Evolutionary conservation across 2,329 filamentous ascomycete genomes (phyloP), one percentile per base, ranked within the genome.

Genomic region (Aspergillus pseudotamarii): DNA sequence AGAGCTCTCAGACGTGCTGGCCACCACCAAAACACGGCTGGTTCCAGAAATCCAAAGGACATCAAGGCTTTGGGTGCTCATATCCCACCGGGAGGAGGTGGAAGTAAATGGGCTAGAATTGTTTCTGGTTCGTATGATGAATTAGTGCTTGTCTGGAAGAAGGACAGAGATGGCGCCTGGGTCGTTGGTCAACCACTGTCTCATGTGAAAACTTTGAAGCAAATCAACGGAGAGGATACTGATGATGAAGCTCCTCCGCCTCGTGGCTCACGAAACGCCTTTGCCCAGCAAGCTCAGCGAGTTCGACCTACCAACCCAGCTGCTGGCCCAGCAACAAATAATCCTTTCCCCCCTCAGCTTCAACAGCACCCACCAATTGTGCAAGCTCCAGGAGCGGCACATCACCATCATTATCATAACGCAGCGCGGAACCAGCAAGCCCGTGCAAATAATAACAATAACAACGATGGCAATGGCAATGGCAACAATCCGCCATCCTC

Each of bases 71-170:
- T 92, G 57, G 94, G 94, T 0, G 92, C 94, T 19, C 95, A 92
- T 74, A 84, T 98, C 2, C 94, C 94, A 1, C 94, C 94, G 0
- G 94, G 94, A 14, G 94, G 94, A 28, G 94, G 94, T 45, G 93
- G 94, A 30, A 92, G 92, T 72, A 89, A 86, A 68, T 97, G 94
- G 82, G 93, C 91, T 11, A 89, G 94, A n/a, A 99, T 99, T 63
- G 93, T 99, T 4, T 97, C 94, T 8, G 95, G 95, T 2, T 97
- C 93, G 0, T 99, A 99, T 70, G 95, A 99, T 70, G 93, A 97
- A 79, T 94, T 89, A 12, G 93, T 99, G 69, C 94, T 97, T 68
- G 92, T 99, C 61, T 99, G 95, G 95, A 90, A 91, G 69, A 89
- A 92, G 65, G 91, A 96, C 67, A 87, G 88, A 68, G 89, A 95